Percentiles rank a stretch among this genome's conserved stretches.
phyloP scores from a whole-genome alignment of 192 early-diverging fungal species.

The Coemansia sp. region DNA sequence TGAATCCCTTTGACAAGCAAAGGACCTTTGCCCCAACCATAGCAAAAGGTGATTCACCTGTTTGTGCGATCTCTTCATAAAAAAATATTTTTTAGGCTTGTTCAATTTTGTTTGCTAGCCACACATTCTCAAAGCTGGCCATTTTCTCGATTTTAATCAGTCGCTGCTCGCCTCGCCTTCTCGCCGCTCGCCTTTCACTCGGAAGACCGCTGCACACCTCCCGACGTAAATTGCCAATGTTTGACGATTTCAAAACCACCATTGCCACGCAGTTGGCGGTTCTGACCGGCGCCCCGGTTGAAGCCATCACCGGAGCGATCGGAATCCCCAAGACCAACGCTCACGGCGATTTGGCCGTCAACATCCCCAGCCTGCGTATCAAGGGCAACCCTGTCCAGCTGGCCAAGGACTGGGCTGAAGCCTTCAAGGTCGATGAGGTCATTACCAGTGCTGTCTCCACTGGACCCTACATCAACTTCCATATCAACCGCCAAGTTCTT shows the following conservation, averaged over 20 bases:
- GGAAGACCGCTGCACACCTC: conserved; percentile 4
- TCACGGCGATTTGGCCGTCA: conserved; percentile 70
- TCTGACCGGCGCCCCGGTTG: conserved; percentile 56
- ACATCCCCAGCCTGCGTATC: conserved; percentile 65
- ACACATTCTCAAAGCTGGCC: conserved; percentile 8
- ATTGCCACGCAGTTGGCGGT: conserved; percentile 60
- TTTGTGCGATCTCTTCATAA: background rate
- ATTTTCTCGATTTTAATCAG: background rate
- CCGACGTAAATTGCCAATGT: conserved; percentile 27
- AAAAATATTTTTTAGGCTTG: conserved; percentile 4
- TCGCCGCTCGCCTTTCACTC: background rate
- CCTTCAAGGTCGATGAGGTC: conserved; percentile 61
- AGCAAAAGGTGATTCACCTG: background rate
- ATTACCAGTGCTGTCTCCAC: conserved; percentile 56
- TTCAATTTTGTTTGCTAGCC: background rate
- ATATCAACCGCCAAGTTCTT: conserved; percentile 59
- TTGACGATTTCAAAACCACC: conserved; percentile 65
- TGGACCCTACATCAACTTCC: conserved; percentile 79
- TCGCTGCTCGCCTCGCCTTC: conserved; percentile 3
- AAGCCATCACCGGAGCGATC: conserved; percentile 57
- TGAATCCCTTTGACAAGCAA: background rate
- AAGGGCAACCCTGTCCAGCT: conserved; percentile 69
- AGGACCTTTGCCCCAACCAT: background rate
- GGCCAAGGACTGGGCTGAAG: conserved; percentile 62
- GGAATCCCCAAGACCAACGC: conserved; percentile 61